A percentile compares a stretch with the other conserved stretches of the same genome.
phyloP scores from a whole-genome alignment of 2,329 filamentous ascomycete species.

The Tolypocladium sp. region DNA sequence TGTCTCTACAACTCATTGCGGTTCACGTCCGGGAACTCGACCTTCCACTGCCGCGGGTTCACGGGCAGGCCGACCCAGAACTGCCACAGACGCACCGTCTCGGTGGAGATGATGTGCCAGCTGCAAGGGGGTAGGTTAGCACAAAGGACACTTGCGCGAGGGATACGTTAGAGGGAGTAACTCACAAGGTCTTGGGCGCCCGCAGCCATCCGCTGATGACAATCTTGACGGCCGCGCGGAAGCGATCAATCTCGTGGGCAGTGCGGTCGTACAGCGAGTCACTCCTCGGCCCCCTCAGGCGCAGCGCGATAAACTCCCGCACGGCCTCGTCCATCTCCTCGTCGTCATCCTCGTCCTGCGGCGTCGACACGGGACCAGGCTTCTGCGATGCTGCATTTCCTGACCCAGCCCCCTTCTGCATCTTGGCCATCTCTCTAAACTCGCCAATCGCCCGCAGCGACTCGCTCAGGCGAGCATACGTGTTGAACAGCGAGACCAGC shows the following conservation, averaged over 20 bases:
- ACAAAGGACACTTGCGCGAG: neutral
- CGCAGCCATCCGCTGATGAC: slow-evolving; percentile 63
- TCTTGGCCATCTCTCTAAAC: slow-evolving; percentile 52
- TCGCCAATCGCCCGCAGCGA: slow-evolving; percentile 66
- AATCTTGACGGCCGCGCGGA: slow-evolving; percentile 54
- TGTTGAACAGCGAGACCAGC: slow-evolving; percentile 90
- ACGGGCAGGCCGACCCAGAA: slow-evolving; percentile 45
- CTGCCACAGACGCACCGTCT: slow-evolving; percentile 37
- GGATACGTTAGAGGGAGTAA: slow-evolving; percentile 12
- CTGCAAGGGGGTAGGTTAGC: slow-evolving; percentile 16
- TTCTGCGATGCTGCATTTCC: neutral
- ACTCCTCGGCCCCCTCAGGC: slow-evolving; percentile 14
- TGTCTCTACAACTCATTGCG: slow-evolving; percentile 37
- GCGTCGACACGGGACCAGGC: neutral
- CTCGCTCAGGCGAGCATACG: slow-evolving; percentile 76
- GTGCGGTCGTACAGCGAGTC: slow-evolving; percentile 45
- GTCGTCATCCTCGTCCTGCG: slow-evolving; percentile 27
- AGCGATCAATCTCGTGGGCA: slow-evolving; percentile 51
- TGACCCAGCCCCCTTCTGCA: slow-evolving; percentile 9
- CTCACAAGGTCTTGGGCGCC: slow-evolving; percentile 63
- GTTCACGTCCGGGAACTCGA: slow-evolving; percentile 31
- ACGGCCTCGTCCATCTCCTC: slow-evolving; percentile 23
- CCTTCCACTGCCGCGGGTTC: slow-evolving; percentile 35
- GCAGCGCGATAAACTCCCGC: slow-evolving; percentile 14
- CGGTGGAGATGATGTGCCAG: slow-evolving; percentile 32